These are phyloP conservation scores for Macrophomina pseudophaseolina DNA, from an alignment of 2,329 filamentous ascomycete species.

Conservation along the genomic window DNA sequence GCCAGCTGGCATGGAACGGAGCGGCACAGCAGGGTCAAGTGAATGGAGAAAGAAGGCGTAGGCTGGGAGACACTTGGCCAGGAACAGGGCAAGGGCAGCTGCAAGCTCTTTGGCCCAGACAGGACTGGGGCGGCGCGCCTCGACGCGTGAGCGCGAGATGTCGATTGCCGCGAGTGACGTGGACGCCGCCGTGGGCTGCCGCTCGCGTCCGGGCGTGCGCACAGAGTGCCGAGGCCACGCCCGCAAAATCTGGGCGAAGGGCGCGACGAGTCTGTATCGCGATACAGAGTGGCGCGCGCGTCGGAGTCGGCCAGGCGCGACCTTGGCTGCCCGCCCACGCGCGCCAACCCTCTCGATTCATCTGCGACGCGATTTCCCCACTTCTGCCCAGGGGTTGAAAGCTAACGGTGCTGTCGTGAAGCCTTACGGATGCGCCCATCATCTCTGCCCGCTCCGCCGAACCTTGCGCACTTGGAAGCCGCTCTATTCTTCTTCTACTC, in stretches of 20 bases:
- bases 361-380: background rate
- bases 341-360: too few relatives aligned
- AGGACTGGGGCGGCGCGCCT: background rate
- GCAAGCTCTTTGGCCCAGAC: background rate
- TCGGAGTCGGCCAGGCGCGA: background rate
- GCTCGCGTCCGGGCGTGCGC: background rate
- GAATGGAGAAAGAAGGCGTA: too few relatives aligned
- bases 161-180: too few relatives aligned
- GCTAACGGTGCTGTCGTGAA: background rate
- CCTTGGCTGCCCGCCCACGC: too few relatives aligned
- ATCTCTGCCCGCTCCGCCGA: background rate
- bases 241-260: background rate
- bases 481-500: background rate
- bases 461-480: background rate
- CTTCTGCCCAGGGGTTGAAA: background rate
- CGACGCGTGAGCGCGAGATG: background rate
- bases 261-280: constrained; percentile 2
- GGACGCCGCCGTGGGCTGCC: background rate
- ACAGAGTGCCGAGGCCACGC: background rate
- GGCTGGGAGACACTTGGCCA: too few relatives aligned
- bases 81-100: background rate
- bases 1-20: too few relatives aligned
- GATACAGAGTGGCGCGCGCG: background rate
- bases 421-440: background rate
- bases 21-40: too few relatives aligned